phyloP scores from a whole-genome alignment of 331 rosid species.

The Erythrophleum ivorense region DNA sequence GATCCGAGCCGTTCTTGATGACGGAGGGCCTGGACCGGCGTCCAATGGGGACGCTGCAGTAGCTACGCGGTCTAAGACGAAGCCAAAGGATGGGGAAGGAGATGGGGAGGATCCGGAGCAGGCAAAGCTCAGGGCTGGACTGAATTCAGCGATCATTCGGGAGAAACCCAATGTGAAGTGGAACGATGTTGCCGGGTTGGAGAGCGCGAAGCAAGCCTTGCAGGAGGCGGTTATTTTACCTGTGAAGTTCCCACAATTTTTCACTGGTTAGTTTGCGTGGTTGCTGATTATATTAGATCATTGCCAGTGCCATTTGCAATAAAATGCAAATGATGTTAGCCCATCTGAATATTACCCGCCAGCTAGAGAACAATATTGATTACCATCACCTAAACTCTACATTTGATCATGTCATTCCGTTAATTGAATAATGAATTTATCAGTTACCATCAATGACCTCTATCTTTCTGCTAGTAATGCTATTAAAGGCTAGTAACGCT shows the following conservation, averaged over 20 bases:
- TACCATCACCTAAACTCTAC: neutral
- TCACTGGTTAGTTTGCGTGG: conserved; percentile 68
- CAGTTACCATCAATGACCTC: neutral
- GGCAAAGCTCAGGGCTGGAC: conserved; percentile 84
- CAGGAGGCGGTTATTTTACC: conserved; percentile 97
- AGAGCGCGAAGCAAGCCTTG: conserved; percentile 93
- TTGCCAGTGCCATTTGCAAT: neutral
- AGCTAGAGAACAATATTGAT: neutral
- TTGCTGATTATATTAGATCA: neutral
- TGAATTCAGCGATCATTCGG: conserved; percentile 87
- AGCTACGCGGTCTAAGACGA: conserved; percentile 83
- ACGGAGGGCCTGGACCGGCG: conserved; percentile 91
- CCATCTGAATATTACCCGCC: neutral
- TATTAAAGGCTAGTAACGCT: neutral
- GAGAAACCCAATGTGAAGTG: conserved; percentile 97
- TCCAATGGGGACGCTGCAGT: conserved; percentile 94
- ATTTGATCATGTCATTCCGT: neutral
- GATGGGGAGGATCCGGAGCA: conserved; percentile 93
- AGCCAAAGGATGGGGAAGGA: conserved; percentile 81
- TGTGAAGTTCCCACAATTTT: conserved; percentile 95
- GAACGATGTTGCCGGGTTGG: conserved; percentile 96
- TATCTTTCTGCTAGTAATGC: neutral
- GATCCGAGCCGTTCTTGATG: conserved; percentile 85
- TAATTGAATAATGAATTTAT: neutral
- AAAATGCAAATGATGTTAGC: neutral